These are phyloP conservation scores for Plantago rigida DNA, from an alignment of 305 asterid genomes.

Conservation along the genomic window DNA sequence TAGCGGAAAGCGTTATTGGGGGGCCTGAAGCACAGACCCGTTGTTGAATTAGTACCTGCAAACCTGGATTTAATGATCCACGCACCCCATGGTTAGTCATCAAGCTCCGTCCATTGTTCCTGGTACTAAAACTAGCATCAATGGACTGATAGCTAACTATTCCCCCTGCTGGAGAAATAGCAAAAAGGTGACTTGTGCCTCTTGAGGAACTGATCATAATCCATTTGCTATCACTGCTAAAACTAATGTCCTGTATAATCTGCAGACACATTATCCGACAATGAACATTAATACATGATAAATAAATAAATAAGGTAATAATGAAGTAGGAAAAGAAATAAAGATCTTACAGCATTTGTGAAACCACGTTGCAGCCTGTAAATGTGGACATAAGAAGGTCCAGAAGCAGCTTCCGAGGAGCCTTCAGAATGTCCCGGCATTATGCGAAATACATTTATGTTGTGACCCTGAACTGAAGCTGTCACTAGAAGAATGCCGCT, in stretches of 20 bases:
- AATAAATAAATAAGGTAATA: not conserved
- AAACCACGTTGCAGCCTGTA: conserved; percentile 86
- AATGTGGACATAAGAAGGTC: conserved; percentile 58
- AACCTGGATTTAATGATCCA: conserved; percentile 35
- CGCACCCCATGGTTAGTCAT: conserved; percentile 34
- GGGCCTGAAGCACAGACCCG: conserved; percentile 41
- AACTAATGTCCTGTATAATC: conserved; percentile 91
- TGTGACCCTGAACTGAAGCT: conserved; percentile 90
- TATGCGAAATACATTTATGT: conserved; percentile 74
- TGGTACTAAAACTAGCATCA: conserved; percentile 38
- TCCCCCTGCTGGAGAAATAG: conserved; percentile 69
- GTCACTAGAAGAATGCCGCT: conserved; percentile 78
- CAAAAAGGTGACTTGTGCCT: conserved; percentile 87
- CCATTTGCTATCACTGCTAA: conserved; percentile 81
- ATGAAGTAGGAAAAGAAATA: conserved; percentile 7
- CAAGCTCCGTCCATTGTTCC: conserved; percentile 33
- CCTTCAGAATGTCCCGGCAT: conserved; percentile 41
- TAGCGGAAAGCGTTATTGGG: conserved; percentile 39
- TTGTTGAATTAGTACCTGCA: conserved; percentile 47
- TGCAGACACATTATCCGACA: conserved; percentile 29
- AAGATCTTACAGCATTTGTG: conserved; percentile 69
- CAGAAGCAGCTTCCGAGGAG: conserved; percentile 37
- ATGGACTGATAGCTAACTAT: conserved; percentile 35
- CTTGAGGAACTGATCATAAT: conserved; percentile 70
- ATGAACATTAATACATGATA: not conserved